A percentile compares a stretch with the other conserved stretches of the same genome.
Evolutionary conservation across 768 basidiomycete species (phyloP).

Genomic region (Cystofilobasidium capitatum): DNA sequence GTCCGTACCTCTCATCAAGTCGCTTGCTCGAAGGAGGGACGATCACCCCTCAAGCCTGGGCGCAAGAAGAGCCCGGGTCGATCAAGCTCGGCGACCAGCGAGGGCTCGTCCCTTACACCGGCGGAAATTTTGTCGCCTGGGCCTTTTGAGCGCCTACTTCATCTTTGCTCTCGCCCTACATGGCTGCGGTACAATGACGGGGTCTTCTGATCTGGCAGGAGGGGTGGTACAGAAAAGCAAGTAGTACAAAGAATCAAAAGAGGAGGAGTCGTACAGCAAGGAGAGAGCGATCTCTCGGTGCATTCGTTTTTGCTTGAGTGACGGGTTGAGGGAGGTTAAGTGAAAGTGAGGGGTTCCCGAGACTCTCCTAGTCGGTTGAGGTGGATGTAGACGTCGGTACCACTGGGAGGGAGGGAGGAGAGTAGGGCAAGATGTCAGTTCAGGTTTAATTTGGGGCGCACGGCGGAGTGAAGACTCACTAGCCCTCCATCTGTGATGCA

Average conservation of each 20-base stretch:
- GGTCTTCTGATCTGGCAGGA: too few species aligned
- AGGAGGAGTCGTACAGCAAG: too few species aligned
- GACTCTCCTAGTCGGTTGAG: slow-evolving; percentile 75
- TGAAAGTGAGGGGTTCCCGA: slow-evolving; percentile 52
- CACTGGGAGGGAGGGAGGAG: slow-evolving; percentile 33
- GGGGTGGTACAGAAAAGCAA: too few species aligned
- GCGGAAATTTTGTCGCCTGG: neutral
- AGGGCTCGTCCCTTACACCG: neutral
- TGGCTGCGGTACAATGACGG: too few species aligned
- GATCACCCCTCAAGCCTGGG: neutral
- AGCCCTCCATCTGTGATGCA: slow-evolving; percentile 79
- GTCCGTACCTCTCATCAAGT: neutral
- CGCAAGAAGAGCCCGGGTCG: slow-evolving; percentile 1
- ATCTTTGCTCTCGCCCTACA: too few species aligned
- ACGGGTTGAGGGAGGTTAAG: neutral
- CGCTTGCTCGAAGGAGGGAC: neutral
- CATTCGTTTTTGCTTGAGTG: too few species aligned
- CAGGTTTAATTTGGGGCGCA: slow-evolving; percentile 44
- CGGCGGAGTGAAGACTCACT: neutral
- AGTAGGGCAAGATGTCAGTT: neutral
- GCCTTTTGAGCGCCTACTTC: neutral
- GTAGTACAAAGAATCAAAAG: too few species aligned
- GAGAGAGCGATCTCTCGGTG: too few species aligned
- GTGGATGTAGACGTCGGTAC: slow-evolving; percentile 89
- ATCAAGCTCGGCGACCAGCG: neutral